Base-by-base conservation (phyloP, 768 basidiomycete species). In the Lactifluus piperatus region DNA sequence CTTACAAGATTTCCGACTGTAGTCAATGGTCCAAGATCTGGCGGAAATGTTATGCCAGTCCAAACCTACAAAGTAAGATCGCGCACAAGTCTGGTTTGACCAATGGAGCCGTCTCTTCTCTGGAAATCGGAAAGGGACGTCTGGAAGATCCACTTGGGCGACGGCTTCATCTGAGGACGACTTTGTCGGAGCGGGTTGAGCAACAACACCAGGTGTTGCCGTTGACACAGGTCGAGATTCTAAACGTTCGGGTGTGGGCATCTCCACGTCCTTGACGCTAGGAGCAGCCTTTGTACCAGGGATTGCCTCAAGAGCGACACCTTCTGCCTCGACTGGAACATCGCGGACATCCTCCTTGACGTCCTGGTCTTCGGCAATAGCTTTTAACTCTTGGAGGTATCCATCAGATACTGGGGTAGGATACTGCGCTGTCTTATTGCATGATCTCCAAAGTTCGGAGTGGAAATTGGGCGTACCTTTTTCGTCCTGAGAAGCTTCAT, bases 1-100 rank as follows among this genome's bases (percentile, higher is more conserved):
- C 81, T 47, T 68, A 92, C 94, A 69, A 98, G 71, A 68, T 99
- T 98, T 14, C 95, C 95, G 39, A 94, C 93, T 0, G 95, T 98
- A 0, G 95, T 97, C 20, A 98, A 73, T 2, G 95, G 95, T 3
- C 85, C 84, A 6, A 86, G 75, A 69, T 86, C 80, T 81, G 53
- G 13, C 36, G 24, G 41, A 27, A 14, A 4, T 14, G 49, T 26
- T 44, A 24, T 65, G 26, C 77, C 74, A 45, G 79, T 69, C 62
- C 75, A 73, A 75, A 41, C 27, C 34, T 16, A 22, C 41, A 30
- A 29, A 50, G 7, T 8, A 29, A 43, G 26, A 43, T 13, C 26
- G 47, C 85, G 46, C 66, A 91, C 90, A 98, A 0, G 89, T 87
- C 71, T 91, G 91, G 2, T 87, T 91, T 8, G 77, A 72, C 91